Evolutionary conservation across 1,284 basidiomycete species (phyloP).

Genomic region (Microbotryum intermedium): DNA sequence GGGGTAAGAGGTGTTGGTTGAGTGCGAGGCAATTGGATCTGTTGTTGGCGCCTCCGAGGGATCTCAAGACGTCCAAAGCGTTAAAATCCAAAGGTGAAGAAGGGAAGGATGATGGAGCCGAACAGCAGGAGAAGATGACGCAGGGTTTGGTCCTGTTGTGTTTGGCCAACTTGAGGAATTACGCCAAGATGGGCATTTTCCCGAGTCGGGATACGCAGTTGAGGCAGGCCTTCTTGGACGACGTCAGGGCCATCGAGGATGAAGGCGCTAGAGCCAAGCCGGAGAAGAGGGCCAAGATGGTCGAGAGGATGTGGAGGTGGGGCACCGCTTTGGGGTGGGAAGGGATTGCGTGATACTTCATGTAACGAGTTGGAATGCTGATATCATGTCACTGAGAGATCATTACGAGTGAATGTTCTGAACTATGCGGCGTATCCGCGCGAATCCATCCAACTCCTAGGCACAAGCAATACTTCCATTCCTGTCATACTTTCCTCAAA

Average conservation of each 20-base stretch:
- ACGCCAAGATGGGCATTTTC: conserved; percentile 36
- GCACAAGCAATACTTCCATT: no score
- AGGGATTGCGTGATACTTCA: no score
- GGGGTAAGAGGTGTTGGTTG: conserved; percentile 38
- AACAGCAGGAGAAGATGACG: conserved; percentile 36
- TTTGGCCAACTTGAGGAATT: conserved; percentile 39
- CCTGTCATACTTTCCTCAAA: no score
- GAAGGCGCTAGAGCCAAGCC: conserved; percentile 5
- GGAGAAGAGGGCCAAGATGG: conserved; percentile 13
- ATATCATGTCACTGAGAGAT: no score
- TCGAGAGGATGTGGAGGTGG: conserved; percentile 25
- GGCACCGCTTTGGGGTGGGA: conserved; percentile 9
- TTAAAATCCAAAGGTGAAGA: conserved; percentile 41
- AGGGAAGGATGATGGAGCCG: neutral
- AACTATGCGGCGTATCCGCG: no score
- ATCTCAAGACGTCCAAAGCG: conserved; percentile 32
- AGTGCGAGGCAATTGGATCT: conserved; percentile 37
- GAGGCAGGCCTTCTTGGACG: conserved; percentile 71
- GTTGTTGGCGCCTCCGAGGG: neutral
- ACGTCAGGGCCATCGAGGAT: conserved; percentile 46
- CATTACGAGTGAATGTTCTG: no score
- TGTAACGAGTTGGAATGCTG: no score
- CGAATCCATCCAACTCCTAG: no score
- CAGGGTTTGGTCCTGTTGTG: conserved; percentile 46
- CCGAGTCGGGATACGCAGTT: conserved; percentile 42